Evolutionary conservation across 2,329 filamentous ascomycete species (phyloP).

Genomic region (Apiospora sp.): DNA sequence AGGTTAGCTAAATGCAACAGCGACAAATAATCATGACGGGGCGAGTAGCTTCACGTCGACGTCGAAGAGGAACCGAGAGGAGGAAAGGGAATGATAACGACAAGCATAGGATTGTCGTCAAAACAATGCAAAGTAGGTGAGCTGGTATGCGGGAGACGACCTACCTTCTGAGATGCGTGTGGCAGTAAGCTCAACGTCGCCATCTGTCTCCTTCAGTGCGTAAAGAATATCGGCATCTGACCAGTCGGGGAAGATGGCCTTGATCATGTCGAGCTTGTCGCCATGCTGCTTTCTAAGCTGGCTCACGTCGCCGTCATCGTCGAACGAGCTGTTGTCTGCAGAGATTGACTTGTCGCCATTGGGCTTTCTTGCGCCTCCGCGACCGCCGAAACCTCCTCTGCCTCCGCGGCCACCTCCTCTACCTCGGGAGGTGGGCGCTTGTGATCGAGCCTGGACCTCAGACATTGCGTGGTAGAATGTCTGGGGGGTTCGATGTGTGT

Average conservation of each 20-base stretch:
- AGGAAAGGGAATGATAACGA: conserved; percentile 10
- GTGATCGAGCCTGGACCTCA: conserved; percentile 85
- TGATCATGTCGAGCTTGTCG: conserved; percentile 79
- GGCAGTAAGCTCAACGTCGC: conserved; percentile 77
- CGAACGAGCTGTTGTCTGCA: conserved; percentile 63
- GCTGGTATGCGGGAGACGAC: conserved; percentile 18
- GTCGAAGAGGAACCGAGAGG: not conserved
- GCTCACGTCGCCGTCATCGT: conserved; percentile 89
- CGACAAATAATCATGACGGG: not conserved
- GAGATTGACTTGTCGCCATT: conserved; percentile 75
- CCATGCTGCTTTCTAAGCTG: conserved; percentile 92
- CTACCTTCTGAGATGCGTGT: conserved; percentile 83
- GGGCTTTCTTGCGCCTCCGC: conserved; percentile 60
- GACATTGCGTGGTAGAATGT: conserved; percentile 74
- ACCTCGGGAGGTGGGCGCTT: conserved; percentile 73
- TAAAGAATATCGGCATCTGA: conserved; percentile 94
- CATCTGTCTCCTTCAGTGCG: conserved; percentile 87
- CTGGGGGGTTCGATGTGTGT: conserved; percentile 37
- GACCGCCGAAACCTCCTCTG: conserved; percentile 74
- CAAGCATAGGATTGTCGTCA: not conserved
- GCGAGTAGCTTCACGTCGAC: not conserved
- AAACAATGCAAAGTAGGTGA: not conserved
- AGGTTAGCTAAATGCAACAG: conserved; percentile 38
- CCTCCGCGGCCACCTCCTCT: conserved; percentile 90
- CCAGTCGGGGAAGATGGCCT: conserved; percentile 95